phyloP scores from a whole-genome alignment of 2,329 filamentous ascomycete genomes.

The Colletotrichum scovillei region DNA sequence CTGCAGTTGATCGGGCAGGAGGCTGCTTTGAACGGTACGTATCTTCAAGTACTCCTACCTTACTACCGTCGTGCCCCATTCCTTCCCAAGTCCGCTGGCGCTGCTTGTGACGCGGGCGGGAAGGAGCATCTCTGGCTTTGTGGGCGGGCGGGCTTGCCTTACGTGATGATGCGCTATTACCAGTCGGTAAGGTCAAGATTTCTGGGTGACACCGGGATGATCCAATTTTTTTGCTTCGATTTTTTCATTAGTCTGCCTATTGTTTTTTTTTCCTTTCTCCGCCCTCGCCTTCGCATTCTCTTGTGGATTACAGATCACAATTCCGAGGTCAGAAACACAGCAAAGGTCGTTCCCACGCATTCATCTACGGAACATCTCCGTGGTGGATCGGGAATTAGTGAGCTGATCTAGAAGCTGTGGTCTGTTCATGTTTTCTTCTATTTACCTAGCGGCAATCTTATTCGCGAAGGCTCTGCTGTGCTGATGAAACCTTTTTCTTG shows the following conservation, averaged over 20 bases:
- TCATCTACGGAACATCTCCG: constrained; percentile 32
- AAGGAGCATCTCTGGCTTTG: background rate
- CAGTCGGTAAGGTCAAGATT: background rate
- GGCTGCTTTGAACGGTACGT: background rate
- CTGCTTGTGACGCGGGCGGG: background rate
- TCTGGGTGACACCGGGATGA: constrained; percentile 20
- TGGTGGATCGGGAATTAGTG: constrained; percentile 20
- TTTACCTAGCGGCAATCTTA: background rate
- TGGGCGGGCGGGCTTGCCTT: constrained; percentile 2
- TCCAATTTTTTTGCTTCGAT: constrained; percentile 20
- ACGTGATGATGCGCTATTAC: constrained; percentile 31
- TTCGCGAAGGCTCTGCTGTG: background rate
- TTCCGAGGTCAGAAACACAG: background rate
- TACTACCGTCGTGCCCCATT: background rate
- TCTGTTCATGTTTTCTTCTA: background rate
- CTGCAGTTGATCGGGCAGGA: constrained; percentile 8
- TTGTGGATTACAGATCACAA: background rate
- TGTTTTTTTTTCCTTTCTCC: background rate
- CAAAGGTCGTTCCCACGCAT: background rate
- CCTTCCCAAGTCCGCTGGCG: background rate
- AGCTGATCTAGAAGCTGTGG: constrained; percentile 17
- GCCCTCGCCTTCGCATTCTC: background rate
- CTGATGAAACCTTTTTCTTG: background rate
- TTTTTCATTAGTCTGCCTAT: background rate
- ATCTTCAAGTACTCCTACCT: background rate